Evolutionary conservation across 108 stramenopile species (phyloP), one percentile per base, ranked within the genome.

Genomic region (Ochromonas danica): DNA sequence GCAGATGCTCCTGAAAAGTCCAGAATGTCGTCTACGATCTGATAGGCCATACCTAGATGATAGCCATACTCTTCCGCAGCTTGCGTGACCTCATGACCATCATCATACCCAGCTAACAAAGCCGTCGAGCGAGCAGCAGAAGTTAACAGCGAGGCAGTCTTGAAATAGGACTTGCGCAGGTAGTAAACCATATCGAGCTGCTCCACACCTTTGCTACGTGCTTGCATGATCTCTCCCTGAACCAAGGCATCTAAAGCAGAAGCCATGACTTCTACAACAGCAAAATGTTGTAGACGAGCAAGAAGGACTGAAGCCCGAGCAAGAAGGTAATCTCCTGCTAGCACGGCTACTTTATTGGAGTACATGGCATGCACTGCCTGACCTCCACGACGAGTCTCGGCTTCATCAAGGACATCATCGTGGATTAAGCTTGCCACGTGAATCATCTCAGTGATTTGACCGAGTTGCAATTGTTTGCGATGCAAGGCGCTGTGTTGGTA

Each of bases 371-470:
- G 96, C 1, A 96, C 95, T 17, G 95, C 94, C 83, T 92, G 90
- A 27, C 94, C 96, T 6, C 96, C 96, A 31, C 96, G 83, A 42
- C 96, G 89, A 33, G 93, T 95, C 38, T 96, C 94, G 70, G 96
- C 95, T 86, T 97, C 96, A 71, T 96, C 96, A 70, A 97, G 88
- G 2, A 97, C 95, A 78, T 97, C 96, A 78, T 97, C 96, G 83
- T 97, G 96, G 71, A 97, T 97, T 14, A 97, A 83, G 0, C 91
- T 92, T 2, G 96, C 96, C 0, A 97, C 96, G 81, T 97, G 96
- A 85, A 97, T 97, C 96, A 97, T 97, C 81, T 97, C 96, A 35
- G 96, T 95, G 79, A 97, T 96, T 81, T 96, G 95, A 0, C 94
- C 95, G 39, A 97, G 87, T 82, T 95, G 94, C 1, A 88, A 91